Percentiles rank a stretch among this genome's conserved stretches.
Evolutionary conservation across 2,329 filamentous ascomycete species (phyloP).

Genomic region (Fusarium equiseti): DNA sequence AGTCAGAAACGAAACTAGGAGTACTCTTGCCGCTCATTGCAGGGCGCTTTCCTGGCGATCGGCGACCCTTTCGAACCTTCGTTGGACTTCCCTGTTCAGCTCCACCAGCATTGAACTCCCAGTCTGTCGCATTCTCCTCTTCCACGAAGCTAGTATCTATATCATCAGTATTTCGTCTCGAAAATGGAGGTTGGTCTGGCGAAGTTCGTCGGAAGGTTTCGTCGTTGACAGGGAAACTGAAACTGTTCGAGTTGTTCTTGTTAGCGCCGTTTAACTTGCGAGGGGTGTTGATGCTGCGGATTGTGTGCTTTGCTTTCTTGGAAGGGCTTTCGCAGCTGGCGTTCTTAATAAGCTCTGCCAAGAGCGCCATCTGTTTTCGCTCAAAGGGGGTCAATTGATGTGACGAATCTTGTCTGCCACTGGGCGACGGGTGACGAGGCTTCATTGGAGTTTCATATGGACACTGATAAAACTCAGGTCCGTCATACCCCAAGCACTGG

Average conservation of each 20-base stretch:
- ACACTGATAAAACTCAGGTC: conserved; percentile 22
- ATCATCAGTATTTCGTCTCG: conserved; percentile 66
- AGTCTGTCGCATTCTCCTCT: conserved; percentile 59
- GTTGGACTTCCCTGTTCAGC: conserved; percentile 47
- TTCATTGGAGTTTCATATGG: conserved; percentile 15
- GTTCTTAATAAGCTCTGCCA: conserved; percentile 55
- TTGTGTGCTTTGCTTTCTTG: conserved; percentile 26
- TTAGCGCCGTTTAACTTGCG: conserved; percentile 48
- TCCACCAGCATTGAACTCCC: conserved; percentile 66
- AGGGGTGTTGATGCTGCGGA: conserved; percentile 1
- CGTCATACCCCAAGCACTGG: conserved; percentile 22
- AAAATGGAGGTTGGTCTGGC: conserved; percentile 57
- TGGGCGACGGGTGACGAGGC: conserved; percentile 43
- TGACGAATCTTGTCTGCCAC: conserved; percentile 48
- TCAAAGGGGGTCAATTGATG: conserved; percentile 55
- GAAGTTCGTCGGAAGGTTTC: conserved; percentile 55
- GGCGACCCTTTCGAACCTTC: conserved; percentile 55
- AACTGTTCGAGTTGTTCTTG: conserved; percentile 58
- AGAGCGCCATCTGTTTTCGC: conserved; percentile 54
- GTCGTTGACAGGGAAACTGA: conserved; percentile 61
- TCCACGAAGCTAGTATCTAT: conserved; percentile 72
- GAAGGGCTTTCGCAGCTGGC: conserved; percentile 29
- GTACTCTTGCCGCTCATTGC: conserved; percentile 40
- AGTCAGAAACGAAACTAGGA: conserved; percentile 39
- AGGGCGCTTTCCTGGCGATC: conserved; percentile 54